phyloP scores from a whole-genome alignment of 2,329 filamentous ascomycete species.

The Clonostachys rhizophaga region DNA sequence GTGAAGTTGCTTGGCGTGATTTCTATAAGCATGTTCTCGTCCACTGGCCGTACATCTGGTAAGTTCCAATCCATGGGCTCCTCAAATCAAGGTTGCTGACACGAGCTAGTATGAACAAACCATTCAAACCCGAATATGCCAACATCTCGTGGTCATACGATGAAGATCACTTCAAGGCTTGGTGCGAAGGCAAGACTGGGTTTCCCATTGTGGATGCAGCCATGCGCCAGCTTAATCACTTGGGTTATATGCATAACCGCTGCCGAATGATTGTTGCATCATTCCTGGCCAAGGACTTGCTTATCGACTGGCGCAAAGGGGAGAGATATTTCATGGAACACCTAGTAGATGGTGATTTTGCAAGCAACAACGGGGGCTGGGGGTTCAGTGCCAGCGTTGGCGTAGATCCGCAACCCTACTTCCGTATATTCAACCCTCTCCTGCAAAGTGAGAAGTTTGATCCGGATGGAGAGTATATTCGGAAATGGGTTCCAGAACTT shows the following conservation, averaged over 20 bases:
- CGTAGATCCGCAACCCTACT: conserved; percentile 85
- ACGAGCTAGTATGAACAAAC: conserved; percentile 46
- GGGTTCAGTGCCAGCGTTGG: conserved; percentile 58
- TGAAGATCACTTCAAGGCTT: conserved; percentile 62
- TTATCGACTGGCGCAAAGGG: conserved; percentile 80
- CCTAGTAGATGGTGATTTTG: conserved; percentile 75
- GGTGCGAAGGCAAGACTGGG: conserved; percentile 71
- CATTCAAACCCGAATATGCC: conserved; percentile 76
- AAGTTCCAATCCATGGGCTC: conserved; percentile 14
- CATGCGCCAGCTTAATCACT: conserved; percentile 69
- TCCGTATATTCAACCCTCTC: conserved; percentile 83
- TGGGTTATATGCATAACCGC: conserved; percentile 80
- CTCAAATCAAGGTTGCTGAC: not conserved
- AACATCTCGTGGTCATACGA: conserved; percentile 82
- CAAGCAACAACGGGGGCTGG: conserved; percentile 67
- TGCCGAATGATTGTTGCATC: conserved; percentile 80
- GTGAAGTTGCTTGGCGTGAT: conserved; percentile 80
- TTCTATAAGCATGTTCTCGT: conserved; percentile 85
- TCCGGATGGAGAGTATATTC: conserved; percentile 71
- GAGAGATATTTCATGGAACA: conserved; percentile 81
- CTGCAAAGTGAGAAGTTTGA: conserved; percentile 87
- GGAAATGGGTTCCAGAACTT: conserved; percentile 78
- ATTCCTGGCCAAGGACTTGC: conserved; percentile 74
- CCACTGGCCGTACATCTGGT: conserved; percentile 80
- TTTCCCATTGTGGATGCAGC: conserved; percentile 83